A percentile compares a stretch with the other conserved stretches of the same genome.
Conservation (phyloP, 2,329 filamentous ascomycete genomes). For the Chaetomiaceae sp. region DNA sequence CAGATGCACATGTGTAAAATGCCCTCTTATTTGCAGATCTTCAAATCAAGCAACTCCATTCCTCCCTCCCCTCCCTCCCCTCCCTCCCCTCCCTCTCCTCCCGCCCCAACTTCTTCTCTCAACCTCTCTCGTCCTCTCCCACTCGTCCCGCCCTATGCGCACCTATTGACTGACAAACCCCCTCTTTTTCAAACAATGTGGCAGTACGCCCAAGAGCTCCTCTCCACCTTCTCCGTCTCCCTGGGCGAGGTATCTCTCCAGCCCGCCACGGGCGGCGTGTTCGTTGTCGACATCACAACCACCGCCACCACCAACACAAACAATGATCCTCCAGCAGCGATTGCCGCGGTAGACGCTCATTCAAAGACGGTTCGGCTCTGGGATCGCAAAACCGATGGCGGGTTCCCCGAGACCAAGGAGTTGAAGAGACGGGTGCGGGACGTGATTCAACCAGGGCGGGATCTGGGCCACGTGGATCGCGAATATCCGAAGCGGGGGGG, state of each 20-base stretch:
- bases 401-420: conserved; percentile 92
- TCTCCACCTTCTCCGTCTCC: conserved; percentile 81
- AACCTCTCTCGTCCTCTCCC: too few species aligned
- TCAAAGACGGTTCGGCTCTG: conserved; percentile 56
- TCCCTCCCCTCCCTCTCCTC: too few species aligned
- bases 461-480: conserved; percentile 78
- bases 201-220: conserved; percentile 88
- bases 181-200: too few species aligned
- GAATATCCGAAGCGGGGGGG: conserved; percentile 31
- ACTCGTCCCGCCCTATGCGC: too few species aligned
- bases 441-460: conserved; percentile 69
- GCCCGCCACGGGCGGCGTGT: conserved; percentile 79
- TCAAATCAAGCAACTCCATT: background rate
- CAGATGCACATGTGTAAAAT: too few species aligned
- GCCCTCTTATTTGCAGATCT: background rate
- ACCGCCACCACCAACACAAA: conserved; percentile 21
- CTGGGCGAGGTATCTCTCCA: conserved; percentile 86
- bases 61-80: background rate
- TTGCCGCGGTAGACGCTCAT: too few species aligned
- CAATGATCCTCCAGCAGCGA: too few species aligned
- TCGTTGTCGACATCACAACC: conserved; percentile 64
- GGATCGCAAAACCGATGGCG: conserved; percentile 82
- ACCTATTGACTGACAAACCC: too few species aligned
- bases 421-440: conserved; percentile 82
- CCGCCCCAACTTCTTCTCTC: too few species aligned